Percentiles rank a stretch among this genome's conserved stretches.
Conservation (phyloP, 257 asterid genomes). For the Solanum commersonii region DNA sequence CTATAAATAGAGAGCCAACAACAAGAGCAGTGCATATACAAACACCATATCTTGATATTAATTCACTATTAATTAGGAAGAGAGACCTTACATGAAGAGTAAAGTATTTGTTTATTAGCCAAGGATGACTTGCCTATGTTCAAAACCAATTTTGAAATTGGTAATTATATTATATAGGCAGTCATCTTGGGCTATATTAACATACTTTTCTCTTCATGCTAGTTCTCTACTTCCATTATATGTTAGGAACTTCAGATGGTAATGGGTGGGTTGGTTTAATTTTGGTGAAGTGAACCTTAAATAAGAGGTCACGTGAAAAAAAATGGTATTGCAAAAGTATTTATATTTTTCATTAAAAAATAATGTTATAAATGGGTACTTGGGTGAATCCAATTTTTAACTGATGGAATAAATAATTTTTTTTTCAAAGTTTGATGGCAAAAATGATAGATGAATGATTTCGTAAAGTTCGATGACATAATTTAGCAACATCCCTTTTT, state of each 20-base stretch:
- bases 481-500: background rate
- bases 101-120: background rate
- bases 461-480: too few relatives aligned
- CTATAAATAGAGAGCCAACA: background rate
- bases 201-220: background rate
- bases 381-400: too few relatives aligned
- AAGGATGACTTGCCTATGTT: conserved; percentile 4
- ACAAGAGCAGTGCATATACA: background rate
- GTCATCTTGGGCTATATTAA: background rate
- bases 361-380: too few relatives aligned
- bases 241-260: background rate
- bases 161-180: background rate
- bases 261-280: too few relatives aligned
- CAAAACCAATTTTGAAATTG: background rate
- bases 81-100: conserved; percentile 1
- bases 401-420: too few relatives aligned
- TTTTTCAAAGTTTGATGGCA: too few relatives aligned
- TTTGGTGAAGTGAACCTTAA: too few relatives aligned
- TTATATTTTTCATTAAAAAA: too few relatives aligned
- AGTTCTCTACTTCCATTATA: background rate
- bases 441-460: too few relatives aligned
- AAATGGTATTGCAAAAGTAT: too few relatives aligned
- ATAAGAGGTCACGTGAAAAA: too few relatives aligned
- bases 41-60: background rate
- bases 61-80: background rate